phyloP scores from a whole-genome alignment of 495 filamentous ascomycete genomes.

The Penicillium nucicola region DNA sequence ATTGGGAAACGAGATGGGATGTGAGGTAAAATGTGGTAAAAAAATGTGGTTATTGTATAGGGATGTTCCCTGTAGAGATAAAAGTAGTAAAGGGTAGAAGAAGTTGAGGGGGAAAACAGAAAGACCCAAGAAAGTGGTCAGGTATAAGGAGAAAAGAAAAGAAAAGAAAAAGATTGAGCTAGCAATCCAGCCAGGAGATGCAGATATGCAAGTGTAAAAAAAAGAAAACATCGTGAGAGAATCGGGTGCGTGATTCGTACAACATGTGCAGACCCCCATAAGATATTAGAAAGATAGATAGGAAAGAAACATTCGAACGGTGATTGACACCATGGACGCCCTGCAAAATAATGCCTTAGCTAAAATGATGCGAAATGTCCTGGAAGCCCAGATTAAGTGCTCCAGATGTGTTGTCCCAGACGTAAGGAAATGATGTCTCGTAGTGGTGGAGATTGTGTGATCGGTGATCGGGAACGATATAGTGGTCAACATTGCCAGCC shows the following conservation, averaged over 20 bases:
- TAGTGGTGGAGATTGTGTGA: not conserved
- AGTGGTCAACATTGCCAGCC: slow-evolving; percentile 7
- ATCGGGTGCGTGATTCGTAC: slow-evolving; percentile 25
- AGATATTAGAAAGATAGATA: slow-evolving; percentile 10
- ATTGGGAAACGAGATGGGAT: not conserved
- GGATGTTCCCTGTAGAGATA: not conserved
- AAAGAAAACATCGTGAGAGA: slow-evolving; percentile 6
- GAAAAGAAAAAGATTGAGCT: slow-evolving; percentile 3
- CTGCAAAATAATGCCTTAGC: slow-evolving; percentile 18
- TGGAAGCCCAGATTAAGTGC: slow-evolving; percentile 2
- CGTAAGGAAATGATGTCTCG: not conserved
- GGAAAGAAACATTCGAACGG: slow-evolving; percentile 2
- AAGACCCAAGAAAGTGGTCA: not conserved
- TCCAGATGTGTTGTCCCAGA: slow-evolving; percentile 5
- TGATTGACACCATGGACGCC: slow-evolving; percentile 19
- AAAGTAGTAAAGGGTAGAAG: not conserved
- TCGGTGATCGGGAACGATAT: not conserved
- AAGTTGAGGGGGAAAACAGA: slow-evolving; percentile 1
- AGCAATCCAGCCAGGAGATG: slow-evolving; percentile 9
- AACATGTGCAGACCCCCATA: slow-evolving; percentile 13
- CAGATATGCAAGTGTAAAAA: not conserved
- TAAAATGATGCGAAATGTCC: slow-evolving; percentile 14
- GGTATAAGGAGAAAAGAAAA: slow-evolving; percentile 1
- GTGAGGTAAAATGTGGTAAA: not conserved
- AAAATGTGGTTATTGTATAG: slow-evolving; percentile 14